Base-by-base conservation (phyloP, 306 rosid species). In the Rosa lucieae region DNA sequence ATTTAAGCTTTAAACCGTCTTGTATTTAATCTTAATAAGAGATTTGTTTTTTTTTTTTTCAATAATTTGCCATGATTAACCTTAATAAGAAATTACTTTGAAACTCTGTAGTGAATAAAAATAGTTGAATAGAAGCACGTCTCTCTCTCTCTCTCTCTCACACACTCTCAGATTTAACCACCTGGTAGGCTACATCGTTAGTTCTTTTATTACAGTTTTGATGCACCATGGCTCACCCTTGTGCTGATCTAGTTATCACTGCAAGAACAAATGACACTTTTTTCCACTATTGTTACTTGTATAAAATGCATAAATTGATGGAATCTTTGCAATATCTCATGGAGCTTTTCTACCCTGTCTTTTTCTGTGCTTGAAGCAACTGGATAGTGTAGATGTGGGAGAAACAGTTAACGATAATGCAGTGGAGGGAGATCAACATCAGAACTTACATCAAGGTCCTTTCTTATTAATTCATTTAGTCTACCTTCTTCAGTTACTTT, bases 381-480 rank as follows among this genome's bases (percentile, higher is more conserved):
- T 94, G 78, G 98, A 92, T 75, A 82, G 81, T 49, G 84, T 94
- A 53, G 90, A 89, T 69, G 20, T 65, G 44, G 70, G 97, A 88
- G 81, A 78, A 85, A 9, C 84, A 75, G 75, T 78, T 68, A 75
- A 44, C 32, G 82, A 77, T 23, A 86, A 80, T 32, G 79, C 80
- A 42, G 43, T 66, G 80, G 88, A 80, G 78, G 87, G 81, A 66
- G 88, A 83, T 78, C 86, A 86, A 58, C 77, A 74, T 20, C 83
- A 73, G 53, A 68, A 77, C 77, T 79, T 83, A 77, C 94, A 94
- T 80, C 97, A 92, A 88, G 92, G 97, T 92, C 84, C 78, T 73
- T 8, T 56, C 79, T 42, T 17, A 74, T 55, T 72, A 29, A 29
- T 29, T 29, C 59, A 72, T 74, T 63, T 73, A 82, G 48, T 77